phyloP scores from a whole-genome alignment of 169 alveolate species.

The Fabrea salina region DNA sequence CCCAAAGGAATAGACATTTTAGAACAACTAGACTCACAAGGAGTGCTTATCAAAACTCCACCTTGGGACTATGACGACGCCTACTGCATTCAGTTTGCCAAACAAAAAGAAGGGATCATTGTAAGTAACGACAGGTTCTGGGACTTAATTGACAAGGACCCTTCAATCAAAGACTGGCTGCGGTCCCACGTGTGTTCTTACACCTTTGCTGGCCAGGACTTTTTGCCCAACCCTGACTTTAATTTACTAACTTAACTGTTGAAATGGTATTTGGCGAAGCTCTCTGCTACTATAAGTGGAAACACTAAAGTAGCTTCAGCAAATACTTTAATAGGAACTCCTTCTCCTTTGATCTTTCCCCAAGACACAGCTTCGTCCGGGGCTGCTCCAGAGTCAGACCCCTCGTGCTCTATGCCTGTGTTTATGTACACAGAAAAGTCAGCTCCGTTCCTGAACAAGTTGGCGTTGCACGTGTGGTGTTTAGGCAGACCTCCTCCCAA shows the following conservation, averaged over 20 bases:
- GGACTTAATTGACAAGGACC: slow-evolving; percentile 68
- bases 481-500: slow-evolving; percentile 98
- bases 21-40: slow-evolving; percentile 55
- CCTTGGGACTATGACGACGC: slow-evolving; percentile 82
- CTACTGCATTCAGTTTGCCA: slow-evolving; percentile 75
- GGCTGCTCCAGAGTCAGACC: slow-evolving; percentile 99
- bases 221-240: slow-evolving; percentile 75
- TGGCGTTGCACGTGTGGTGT: slow-evolving; percentile 99
- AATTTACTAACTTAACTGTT: no score
- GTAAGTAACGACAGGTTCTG: slow-evolving; percentile 79
- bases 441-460: slow-evolving; percentile 99
- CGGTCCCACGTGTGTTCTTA: slow-evolving; percentile 64
- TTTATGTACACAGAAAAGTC: slow-evolving; percentile 97
- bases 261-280: slow-evolving; percentile 83
- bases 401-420: slow-evolving; percentile 97
- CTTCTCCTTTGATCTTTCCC: slow-evolving; percentile 97
- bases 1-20: slow-evolving; percentile 70
- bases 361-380: slow-evolving; percentile 99
- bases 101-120: slow-evolving; percentile 66
- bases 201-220: slow-evolving; percentile 70
- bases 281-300: slow-evolving; percentile 95
- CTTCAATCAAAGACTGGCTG: slow-evolving; percentile 65
- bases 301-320: slow-evolving; percentile 94
- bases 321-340: slow-evolving; percentile 95
- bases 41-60: slow-evolving; percentile 66